These are phyloP conservation scores for Trebouxia sp. DNA, from an alignment of 139 green algal species.

Conservation along the genomic window DNA sequence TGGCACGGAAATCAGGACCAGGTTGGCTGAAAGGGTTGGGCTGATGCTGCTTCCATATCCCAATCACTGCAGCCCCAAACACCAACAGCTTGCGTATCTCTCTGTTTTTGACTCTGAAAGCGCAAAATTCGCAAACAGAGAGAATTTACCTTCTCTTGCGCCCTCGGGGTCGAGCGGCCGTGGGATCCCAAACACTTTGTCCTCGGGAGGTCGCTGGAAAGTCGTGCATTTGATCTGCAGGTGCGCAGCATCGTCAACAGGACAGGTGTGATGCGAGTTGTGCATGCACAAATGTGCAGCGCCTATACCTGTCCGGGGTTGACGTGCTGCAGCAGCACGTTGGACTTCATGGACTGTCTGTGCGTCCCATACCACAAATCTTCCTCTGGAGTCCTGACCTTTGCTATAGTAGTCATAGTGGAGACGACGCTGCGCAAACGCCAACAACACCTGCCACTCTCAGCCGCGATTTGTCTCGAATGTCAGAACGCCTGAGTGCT, in stretches of 20 bases:
- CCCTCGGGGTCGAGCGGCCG: conserved; percentile 21
- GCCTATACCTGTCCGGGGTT: background rate
- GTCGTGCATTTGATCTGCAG: conserved; percentile 23
- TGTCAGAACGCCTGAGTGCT: no score
- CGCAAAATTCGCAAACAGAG: background rate
- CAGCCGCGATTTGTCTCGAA: no score
- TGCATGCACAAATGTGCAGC: no score
- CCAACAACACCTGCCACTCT: no score
- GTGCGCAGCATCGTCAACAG: background rate
- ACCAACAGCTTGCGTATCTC: no score
- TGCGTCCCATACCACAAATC: conserved; percentile 21
- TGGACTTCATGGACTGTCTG: conserved; percentile 19
- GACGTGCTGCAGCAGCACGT: conserved; percentile 25
- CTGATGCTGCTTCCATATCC: conserved; percentile 50
- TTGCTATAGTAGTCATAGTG: background rate
- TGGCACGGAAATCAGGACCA: conserved; percentile 51
- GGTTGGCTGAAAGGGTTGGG: conserved; percentile 51
- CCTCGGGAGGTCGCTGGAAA: conserved; percentile 19
- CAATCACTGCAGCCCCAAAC: conserved; percentile 49
- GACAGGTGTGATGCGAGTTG: no score
- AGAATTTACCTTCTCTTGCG: conserved; percentile 20
- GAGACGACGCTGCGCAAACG: no score
- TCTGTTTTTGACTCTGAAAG: no score
- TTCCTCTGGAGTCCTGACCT: background rate
- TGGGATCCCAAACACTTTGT: conserved; percentile 22